phyloP scores from a whole-genome alignment of 441 rosid genomes.

The Kokia cookei region DNA sequence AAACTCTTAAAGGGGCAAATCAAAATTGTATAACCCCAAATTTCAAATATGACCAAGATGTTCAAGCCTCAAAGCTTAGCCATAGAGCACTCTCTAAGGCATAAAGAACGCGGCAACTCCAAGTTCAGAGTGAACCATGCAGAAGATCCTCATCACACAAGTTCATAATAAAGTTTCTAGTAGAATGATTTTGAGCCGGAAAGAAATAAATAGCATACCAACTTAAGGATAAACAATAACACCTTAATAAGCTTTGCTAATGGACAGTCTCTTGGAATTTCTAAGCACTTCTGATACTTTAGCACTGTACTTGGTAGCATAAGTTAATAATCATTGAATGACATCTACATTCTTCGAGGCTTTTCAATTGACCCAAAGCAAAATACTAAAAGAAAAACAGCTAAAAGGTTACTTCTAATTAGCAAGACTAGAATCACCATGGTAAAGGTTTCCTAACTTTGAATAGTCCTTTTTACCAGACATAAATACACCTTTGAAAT shows the following conservation, averaged over 20 bases:
- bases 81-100: neutral
- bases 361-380: neutral
- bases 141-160: neutral
- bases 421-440: neutral
- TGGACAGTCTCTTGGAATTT: neutral
- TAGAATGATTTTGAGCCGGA: neutral
- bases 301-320: neutral
- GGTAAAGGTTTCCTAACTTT: neutral
- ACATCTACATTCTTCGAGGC: neutral
- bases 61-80: neutral
- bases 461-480: neutral
- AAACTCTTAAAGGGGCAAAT: neutral
- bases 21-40: neutral
- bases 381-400: neutral
- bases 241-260: neutral
- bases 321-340: neutral
- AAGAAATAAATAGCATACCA: neutral
- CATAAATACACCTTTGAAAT: neutral
- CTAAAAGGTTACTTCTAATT: neutral
- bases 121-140: neutral
- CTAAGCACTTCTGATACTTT: neutral
- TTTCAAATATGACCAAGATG: neutral
- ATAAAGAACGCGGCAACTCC: neutral
- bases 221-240: neutral
- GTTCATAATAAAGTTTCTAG: neutral